A percentile compares a stretch with the other conserved stretches of the same genome.
Evolutionary conservation across 2,329 filamentous ascomycete genomes (phyloP).

Genomic region (Pseudonectria foliicola): DNA sequence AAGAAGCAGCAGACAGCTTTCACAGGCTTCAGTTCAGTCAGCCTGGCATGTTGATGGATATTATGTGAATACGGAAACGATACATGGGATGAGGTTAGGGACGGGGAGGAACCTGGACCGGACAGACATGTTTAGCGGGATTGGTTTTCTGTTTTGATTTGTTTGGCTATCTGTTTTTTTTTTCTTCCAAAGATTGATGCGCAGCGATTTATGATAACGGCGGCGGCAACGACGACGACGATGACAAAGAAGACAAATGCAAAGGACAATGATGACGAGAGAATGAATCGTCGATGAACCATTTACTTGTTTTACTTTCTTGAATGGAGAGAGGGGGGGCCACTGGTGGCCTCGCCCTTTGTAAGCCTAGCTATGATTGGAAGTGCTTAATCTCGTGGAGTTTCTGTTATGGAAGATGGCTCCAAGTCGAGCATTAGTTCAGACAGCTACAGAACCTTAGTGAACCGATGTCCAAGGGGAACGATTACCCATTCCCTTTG

Average conservation of each 20-base stretch:
- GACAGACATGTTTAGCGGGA: too few species aligned
- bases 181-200: slow-evolving; percentile 1
- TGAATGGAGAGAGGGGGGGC: slow-evolving; percentile 11
- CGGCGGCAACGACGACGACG: slow-evolving; percentile 10
- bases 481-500: too few species aligned
- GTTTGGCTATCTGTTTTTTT: slow-evolving; percentile 13
- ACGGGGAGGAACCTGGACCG: too few species aligned
- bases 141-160: too few species aligned
- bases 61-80: neutral
- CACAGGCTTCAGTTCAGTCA: slow-evolving; percentile 1
- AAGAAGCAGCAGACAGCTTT: slow-evolving; percentile 1
- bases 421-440: too few species aligned
- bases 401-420: too few species aligned
- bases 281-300: slow-evolving; percentile 19
- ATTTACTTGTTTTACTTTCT: slow-evolving; percentile 19
- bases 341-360: slow-evolving; percentile 17
- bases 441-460: too few species aligned
- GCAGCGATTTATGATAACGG: slow-evolving; percentile 4
- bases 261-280: slow-evolving; percentile 22
- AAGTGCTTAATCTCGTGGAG: too few species aligned
- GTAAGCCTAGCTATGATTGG: slow-evolving; percentile 5
- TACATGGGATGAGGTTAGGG: too few species aligned
- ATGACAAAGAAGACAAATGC: slow-evolving; percentile 19
- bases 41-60: neutral
- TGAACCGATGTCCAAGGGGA: too few species aligned